Evolutionary conservation across 345 rosid genomes (phyloP).

Genomic region (Atalantia buxifolia): DNA sequence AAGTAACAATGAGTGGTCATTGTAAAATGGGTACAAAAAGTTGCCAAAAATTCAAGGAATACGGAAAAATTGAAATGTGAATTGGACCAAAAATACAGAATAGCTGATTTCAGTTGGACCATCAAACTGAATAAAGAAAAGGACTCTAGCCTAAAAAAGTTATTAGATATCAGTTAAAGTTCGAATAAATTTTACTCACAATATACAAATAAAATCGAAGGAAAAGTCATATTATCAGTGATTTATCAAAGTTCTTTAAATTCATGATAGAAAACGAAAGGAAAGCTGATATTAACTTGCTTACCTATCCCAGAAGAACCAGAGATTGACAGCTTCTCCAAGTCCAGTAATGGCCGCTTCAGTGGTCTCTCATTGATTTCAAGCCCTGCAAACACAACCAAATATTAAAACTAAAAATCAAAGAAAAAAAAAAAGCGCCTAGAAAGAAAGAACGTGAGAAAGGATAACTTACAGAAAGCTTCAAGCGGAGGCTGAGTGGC

Average conservation of each 20-base stretch:
- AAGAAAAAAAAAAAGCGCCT: background rate
- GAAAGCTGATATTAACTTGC: background rate
- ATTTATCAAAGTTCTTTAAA: background rate
- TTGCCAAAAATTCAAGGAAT: background rate
- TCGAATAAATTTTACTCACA: background rate
- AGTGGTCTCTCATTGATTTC: constrained; percentile 77
- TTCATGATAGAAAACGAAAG: background rate
- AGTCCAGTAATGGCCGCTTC: constrained; percentile 55
- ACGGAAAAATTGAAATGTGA: background rate
- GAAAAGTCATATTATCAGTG: background rate
- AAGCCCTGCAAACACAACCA: constrained; percentile 42
- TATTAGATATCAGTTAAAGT: background rate
- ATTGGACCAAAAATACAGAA: background rate
- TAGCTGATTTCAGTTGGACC: background rate
- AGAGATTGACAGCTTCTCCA: constrained; percentile 50
- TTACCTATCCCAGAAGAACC: constrained; percentile 44
- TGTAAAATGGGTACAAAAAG: background rate
- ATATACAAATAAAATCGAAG: background rate
- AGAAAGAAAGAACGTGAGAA: background rate
- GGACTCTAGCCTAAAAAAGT: background rate
- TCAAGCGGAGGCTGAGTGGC: constrained; percentile 40
- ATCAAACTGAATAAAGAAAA: background rate
- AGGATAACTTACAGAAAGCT: constrained; percentile 53
- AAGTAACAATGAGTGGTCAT: background rate
- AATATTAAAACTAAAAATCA: background rate